Base-by-base conservation (phyloP, 805 yeast species). In the Saccharomycodes ludwigii region DNA sequence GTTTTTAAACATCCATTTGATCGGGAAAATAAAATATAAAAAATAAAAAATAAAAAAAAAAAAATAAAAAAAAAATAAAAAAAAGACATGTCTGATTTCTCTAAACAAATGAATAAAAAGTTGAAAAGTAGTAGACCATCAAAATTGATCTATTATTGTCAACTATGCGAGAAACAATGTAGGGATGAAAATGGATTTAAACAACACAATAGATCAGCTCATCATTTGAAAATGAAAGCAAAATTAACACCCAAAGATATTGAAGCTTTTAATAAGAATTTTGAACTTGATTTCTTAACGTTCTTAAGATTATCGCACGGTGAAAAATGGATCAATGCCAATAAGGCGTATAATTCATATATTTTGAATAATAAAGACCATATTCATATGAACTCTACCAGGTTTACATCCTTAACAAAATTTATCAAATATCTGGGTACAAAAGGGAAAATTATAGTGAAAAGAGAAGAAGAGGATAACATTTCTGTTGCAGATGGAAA, bases 171-270 rank as follows among this genome's bases (percentile, higher is more conserved):
- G 49, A 84, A 88, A 47, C 99, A 91, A 57, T 86, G 97, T 52
- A 61, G 96, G 34, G 99, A 93, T 52, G 94, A 81, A 40, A 88
- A 91, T 56, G 99, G 98, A 17, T 91, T 81, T 61, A 78, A 80
- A 46, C 79, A 88, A 46, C 99, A 91, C 52, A 66, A 77, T n/a
- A 65, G 66, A 40, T 75, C 94, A n/a, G 83, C 81, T 27, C 63
- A 80, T 2, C 99, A 91, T 50, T 54, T 68, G 29, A 68, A 71
- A 13, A 71, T 69, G 32, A 68, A 80, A 27, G 54, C 64, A 13
- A 60, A 65, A 4, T 52, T 72, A 5, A 65, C 67, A 1, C 57
- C 61, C 5, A 55, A 54, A 10, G 68, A 72, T 12, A 61, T 83
- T 1, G 72, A 67, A 10, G 66, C 69, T 21, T 86, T 61, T 48